These are phyloP conservation scores for Vigna radiata DNA, from an alignment of 306 rosid species.

Conservation along the genomic window DNA sequence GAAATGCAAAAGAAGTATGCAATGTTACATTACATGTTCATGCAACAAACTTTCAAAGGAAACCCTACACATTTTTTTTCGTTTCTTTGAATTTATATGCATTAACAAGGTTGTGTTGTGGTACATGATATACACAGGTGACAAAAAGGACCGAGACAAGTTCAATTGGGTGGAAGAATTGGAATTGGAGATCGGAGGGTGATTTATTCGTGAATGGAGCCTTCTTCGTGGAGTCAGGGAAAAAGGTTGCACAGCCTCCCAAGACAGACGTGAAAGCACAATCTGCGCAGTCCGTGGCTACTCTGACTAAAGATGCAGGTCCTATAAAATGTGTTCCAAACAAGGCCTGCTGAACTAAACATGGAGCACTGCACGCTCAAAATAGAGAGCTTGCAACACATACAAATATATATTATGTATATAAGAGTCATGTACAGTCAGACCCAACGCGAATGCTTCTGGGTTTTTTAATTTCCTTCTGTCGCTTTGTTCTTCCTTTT, in stretches of 20 bases:
- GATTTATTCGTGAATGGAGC: slow-evolving; percentile 41
- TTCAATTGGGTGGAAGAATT: slow-evolving; percentile 50
- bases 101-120: too few species aligned
- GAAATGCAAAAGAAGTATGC: slow-evolving; percentile 48
- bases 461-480: background rate
- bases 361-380: slow-evolving; percentile 3
- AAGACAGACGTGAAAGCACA: background rate
- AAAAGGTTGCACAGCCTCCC: background rate
- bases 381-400: background rate
- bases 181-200: slow-evolving; percentile 66
- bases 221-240: slow-evolving; percentile 5
- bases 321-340: slow-evolving; percentile 42
- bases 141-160: slow-evolving; percentile 53
- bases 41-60: too few species aligned
- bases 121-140: slow-evolving; percentile 37
- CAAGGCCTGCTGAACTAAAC: slow-evolving; percentile 45
- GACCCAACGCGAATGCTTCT: background rate
- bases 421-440: background rate
- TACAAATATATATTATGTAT: too few species aligned
- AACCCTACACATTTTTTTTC: too few species aligned
- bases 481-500: background rate
- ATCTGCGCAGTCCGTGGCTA: slow-evolving; percentile 44
- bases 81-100: too few species aligned
- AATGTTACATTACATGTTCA: background rate
- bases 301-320: slow-evolving; percentile 58